A percentile compares a stretch with the other conserved stretches of the same genome.
phyloP scores from a whole-genome alignment of 1,284 basidiomycete species.

The Marasmius oreades region DNA sequence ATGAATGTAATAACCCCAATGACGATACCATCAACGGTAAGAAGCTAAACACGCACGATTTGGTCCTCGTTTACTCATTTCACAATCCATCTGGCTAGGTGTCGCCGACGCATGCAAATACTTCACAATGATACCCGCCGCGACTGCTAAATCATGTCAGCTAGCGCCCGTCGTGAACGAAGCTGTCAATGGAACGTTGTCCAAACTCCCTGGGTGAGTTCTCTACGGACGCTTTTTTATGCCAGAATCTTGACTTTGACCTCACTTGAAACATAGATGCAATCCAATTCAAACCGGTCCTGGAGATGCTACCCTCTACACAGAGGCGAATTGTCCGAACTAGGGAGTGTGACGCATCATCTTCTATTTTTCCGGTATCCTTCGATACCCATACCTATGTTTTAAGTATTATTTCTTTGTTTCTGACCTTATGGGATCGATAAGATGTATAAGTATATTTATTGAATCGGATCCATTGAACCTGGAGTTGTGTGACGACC shows the following conservation, averaged over 20 bases:
- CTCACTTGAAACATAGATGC: neutral
- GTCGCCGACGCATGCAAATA: neutral
- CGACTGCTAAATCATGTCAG: neutral
- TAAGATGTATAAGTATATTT: too few relatives aligned
- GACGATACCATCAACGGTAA: neutral
- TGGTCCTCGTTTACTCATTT: neutral
- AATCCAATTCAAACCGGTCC: neutral
- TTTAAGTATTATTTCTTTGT: too few relatives aligned
- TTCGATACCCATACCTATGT: too few relatives aligned
- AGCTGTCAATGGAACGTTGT: neutral
- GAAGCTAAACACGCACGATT: neutral
- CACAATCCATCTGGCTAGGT: neutral
- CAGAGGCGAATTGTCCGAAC: neutral
- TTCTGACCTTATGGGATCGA: too few relatives aligned
- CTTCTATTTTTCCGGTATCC: too few relatives aligned
- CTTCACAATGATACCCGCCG: neutral
- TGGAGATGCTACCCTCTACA: neutral
- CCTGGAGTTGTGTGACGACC: too few relatives aligned
- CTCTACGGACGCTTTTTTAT: neutral
- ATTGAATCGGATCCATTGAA: too few relatives aligned
- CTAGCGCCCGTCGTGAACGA: neutral
- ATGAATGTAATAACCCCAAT: neutral
- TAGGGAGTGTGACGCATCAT: neutral
- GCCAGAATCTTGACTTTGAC: neutral
- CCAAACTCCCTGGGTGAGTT: neutral